phyloP scores from a whole-genome alignment of 164 flowering plant genomes.

The Magnolia officinalis region DNA sequence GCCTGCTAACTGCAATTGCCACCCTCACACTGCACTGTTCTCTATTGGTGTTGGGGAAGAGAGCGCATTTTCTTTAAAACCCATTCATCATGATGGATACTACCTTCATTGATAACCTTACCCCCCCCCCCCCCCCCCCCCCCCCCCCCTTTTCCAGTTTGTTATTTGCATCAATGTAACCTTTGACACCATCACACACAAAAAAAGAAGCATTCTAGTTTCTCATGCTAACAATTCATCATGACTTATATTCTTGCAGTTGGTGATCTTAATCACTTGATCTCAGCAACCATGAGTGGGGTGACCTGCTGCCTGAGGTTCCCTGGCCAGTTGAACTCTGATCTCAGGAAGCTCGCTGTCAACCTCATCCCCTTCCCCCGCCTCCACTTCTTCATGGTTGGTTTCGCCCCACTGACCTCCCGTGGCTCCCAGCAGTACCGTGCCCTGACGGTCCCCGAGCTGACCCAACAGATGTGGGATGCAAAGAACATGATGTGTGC shows the following conservation, averaged over 20 bases:
- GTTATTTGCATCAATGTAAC: too few relatives aligned
- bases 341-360: constrained; percentile 61
- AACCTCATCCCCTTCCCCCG: constrained; percentile 69
- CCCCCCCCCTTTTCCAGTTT: too few relatives aligned
- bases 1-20: too few relatives aligned
- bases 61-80: too few relatives aligned
- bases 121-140: too few relatives aligned
- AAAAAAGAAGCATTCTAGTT: background rate
- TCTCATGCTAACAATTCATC: background rate
- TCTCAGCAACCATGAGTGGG: constrained; percentile 67
- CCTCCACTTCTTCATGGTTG: constrained; percentile 67
- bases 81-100: too few relatives aligned
- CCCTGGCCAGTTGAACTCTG: constrained; percentile 66
- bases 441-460: constrained; percentile 58
- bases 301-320: constrained; percentile 65
- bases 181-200: too few relatives aligned
- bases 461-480: constrained; percentile 75
- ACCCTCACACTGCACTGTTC: too few relatives aligned
- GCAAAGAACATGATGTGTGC: constrained; percentile 70
- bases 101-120: too few relatives aligned
- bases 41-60: too few relatives aligned
- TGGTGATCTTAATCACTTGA: constrained; percentile 65
- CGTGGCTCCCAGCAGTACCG: constrained; percentile 68
- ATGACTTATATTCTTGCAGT: constrained; percentile 26
- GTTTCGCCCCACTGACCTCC: constrained; percentile 63